Evolutionary conservation across 2,329 filamentous ascomycete species (phyloP), one percentile per base, ranked within the genome.

Genomic region (Claviceps spartinae): DNA sequence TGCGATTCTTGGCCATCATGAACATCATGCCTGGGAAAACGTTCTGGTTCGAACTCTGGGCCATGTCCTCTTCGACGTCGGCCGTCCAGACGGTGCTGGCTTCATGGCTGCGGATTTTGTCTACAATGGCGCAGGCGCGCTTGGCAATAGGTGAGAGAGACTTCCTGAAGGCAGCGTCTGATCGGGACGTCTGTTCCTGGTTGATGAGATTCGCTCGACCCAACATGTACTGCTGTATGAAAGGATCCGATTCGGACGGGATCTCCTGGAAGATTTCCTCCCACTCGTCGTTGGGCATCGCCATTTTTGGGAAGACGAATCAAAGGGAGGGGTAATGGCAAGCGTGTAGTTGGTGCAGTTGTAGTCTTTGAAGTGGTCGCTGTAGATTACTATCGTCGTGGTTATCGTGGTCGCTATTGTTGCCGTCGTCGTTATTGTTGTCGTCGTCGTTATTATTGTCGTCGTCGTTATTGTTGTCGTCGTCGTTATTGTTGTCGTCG

Each of bases 1-100:
- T 94, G 40, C 81, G 80, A n/a, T 82, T 78, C 67, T 89, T 91
- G 59, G 88, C 88, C 38, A 91, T 75, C 38, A 79, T 83, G 68
- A 95, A 96, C 86, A 95, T 93, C 85, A 95, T 95, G 11, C 90
- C 90, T 0, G 88, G 88, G 63, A 86, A 88, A 49, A 91, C 72
- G 58, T 81, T 79, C 55, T 80, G 76, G 59, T 81, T 66, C n/a
- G 68, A 71, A 52, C 79, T 70, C 56, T 78, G 76, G 3, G 83
- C 82, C 3, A 88, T 71, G 45, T 75, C 75, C 61, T 90, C 82
- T 60, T 91, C 85, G 48, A 85, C 79, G 46, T 80, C 77, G 36
- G 78, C 73, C 9, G 83, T 88, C 90, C 89, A 95, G 54, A 91
- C 72, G 2, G 80, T 83, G 50, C 76, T 72, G 61, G 83, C 79